A percentile compares a stretch with the other conserved stretches of the same genome.
phyloP scores from a whole-genome alignment of 2,329 filamentous ascomycete genomes.

The Aspergillus tubingensis region DNA sequence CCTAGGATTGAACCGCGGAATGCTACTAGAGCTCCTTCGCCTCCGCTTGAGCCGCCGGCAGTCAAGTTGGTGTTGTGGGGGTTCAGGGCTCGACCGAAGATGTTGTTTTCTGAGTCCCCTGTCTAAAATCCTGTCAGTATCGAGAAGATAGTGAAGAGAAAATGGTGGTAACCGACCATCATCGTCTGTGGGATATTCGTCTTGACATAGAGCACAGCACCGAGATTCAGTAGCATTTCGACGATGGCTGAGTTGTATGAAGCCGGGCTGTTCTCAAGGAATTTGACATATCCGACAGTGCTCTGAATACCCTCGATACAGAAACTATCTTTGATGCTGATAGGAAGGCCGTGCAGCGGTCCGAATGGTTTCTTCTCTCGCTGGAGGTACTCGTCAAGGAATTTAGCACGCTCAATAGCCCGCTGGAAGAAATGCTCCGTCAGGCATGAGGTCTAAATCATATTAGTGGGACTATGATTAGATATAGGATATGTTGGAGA shows the following conservation, averaged over 20 bases:
- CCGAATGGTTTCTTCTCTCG: conserved; percentile 51
- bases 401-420: conserved; percentile 51
- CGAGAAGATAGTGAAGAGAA: background rate
- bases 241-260: conserved; percentile 57
- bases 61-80: conserved; percentile 61
- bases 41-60: conserved; percentile 65
- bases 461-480: too few species aligned
- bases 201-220: conserved; percentile 67
- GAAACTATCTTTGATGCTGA: conserved; percentile 55
- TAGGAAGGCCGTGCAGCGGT: conserved; percentile 64
- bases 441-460: conserved; percentile 43
- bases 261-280: conserved; percentile 59
- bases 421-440: conserved; percentile 56
- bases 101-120: conserved; percentile 54
- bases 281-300: conserved; percentile 60
- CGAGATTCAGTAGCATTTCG: conserved; percentile 57
- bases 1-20: conserved; percentile 61
- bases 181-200: conserved; percentile 65
- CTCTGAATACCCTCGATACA: conserved; percentile 53
- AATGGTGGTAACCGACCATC: conserved; percentile 16
- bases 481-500: too few species aligned
- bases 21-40: conserved; percentile 63
- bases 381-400: conserved; percentile 50
- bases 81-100: conserved; percentile 64
- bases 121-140: conserved; percentile 30